A percentile compares a stretch with the other conserved stretches of the same genome.
These are phyloP conservation scores for Epichloe glyceriae DNA, from an alignment of 2,329 filamentous ascomycete genomes.

Conservation along the genomic window DNA sequence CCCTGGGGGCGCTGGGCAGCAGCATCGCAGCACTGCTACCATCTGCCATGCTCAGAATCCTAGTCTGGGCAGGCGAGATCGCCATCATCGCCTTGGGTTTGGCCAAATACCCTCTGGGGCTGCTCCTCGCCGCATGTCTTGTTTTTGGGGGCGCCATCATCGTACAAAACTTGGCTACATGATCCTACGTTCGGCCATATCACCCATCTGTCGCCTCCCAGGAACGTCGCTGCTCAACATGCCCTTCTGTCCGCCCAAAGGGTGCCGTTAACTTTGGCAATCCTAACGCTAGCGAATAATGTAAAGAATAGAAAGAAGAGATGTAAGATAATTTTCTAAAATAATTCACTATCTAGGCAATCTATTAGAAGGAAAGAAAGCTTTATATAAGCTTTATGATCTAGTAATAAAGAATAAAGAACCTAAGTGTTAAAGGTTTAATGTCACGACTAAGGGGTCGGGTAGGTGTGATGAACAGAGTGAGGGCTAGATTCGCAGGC, in stretches of 20 bases:
- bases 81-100: conserved; percentile 46
- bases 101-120: conserved; percentile 50
- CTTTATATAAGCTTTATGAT: no score
- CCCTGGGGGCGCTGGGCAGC: conserved; percentile 13
- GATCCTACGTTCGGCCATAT: conserved; percentile 48
- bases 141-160: conserved; percentile 45
- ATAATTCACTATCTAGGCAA: no score
- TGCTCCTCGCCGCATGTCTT: conserved; percentile 48
- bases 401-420: no score
- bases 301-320: no score
- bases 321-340: no score
- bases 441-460: no score
- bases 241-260: conserved; percentile 43
- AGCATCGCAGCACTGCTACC: conserved; percentile 25
- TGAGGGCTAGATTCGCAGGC: no score
- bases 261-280: conserved; percentile 9
- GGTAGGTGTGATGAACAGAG: no score
- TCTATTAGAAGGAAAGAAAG: no score
- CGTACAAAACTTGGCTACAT: conserved; percentile 47
- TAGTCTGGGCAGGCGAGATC: conserved; percentile 41
- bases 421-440: no score
- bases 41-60: conserved; percentile 23
- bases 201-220: conserved; percentile 58
- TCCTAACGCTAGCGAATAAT: conserved; percentile 8
- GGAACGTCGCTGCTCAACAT: conserved; percentile 47